Percentiles rank a stretch among this genome's conserved stretches.
Conservation (phyloP, 1,284 basidiomycete species). For the Pseudozyma flocculosa region DNA sequence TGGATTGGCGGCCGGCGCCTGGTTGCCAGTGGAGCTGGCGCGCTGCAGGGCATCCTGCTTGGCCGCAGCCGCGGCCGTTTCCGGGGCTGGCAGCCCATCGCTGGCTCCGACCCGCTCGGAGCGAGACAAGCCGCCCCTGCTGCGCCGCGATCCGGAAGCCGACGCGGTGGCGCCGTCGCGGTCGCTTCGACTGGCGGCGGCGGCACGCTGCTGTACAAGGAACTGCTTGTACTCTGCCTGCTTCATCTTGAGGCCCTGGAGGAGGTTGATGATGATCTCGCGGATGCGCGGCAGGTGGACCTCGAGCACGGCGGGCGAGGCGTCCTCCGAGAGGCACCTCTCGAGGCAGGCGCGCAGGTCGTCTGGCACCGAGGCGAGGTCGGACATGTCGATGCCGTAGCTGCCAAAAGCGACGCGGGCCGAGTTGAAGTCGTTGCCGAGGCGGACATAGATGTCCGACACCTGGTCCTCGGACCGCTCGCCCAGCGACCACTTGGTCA, state of each 20-base stretch:
- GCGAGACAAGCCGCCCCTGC: conserved; percentile 1
- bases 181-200: conserved; percentile 16
- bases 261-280: conserved; percentile 84
- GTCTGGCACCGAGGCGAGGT: conserved; percentile 82
- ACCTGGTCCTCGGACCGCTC: conserved; percentile 78
- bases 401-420: conserved; percentile 83
- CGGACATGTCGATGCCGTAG: conserved; percentile 88
- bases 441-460: conserved; percentile 91
- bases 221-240: conserved; percentile 70
- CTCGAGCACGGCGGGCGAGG: conserved; percentile 79
- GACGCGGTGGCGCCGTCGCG: conserved; percentile 11
- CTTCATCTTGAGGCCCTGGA: conserved; percentile 87
- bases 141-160: conserved; percentile 3
- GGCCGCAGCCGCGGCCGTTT: background rate
- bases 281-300: conserved; percentile 87
- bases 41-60: conserved; percentile 16
- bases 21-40: conserved; percentile 11
- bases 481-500: conserved; percentile 68
- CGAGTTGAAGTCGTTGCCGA: conserved; percentile 96
- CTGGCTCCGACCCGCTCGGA: conserved; percentile 26
- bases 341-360: conserved; percentile 87
- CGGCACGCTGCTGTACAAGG: conserved; percentile 38
- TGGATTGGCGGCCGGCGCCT: no score
- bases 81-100: conserved; percentile 4
- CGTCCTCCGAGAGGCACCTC: conserved; percentile 84